Evolutionary conservation across 352 stramenopile species (phyloP).

Genomic region (Pythium periplocum): DNA sequence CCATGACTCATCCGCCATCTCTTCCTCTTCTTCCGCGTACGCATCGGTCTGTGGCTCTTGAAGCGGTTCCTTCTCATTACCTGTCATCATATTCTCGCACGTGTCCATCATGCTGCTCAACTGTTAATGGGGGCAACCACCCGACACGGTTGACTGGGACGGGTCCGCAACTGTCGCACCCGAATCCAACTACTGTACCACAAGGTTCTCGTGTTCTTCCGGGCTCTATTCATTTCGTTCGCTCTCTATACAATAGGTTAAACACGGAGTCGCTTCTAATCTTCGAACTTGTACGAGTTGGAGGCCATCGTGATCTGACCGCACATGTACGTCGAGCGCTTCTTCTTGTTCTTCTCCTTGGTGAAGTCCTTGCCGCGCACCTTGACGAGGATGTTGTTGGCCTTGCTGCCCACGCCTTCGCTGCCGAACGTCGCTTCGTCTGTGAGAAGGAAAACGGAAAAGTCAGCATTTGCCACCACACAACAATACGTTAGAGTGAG

Average conservation of each 20-base stretch:
- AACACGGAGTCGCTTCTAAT: slow-evolving; percentile 5
- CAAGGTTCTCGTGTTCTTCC: too few species aligned
- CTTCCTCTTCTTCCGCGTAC: neutral
- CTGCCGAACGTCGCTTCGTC: slow-evolving; percentile 95
- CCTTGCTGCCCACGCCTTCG: slow-evolving; percentile 95
- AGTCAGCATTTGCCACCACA: too few species aligned
- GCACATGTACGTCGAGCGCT: slow-evolving; percentile 95
- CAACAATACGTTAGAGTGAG: neutral
- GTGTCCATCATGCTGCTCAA: too few species aligned
- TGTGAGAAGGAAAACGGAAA: slow-evolving; percentile 12
- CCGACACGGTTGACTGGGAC: too few species aligned
- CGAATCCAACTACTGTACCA: too few species aligned
- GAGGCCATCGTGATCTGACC: slow-evolving; percentile 91
- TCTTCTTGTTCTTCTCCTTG: slow-evolving; percentile 99
- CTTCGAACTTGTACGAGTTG: slow-evolving; percentile 93
- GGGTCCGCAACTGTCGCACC: too few species aligned
- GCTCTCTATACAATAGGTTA: too few species aligned
- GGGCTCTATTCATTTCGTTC: too few species aligned
- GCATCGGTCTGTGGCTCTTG: neutral
- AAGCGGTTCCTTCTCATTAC: neutral
- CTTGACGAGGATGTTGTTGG: slow-evolving; percentile 96
- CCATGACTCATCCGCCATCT: neutral
- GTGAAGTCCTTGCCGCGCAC: slow-evolving; percentile 99
- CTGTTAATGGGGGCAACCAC: too few species aligned
- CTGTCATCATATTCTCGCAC: neutral